Evolutionary conservation across 768 basidiomycete species (phyloP), one percentile per base, ranked within the genome.

Genomic region (Lyophyllum decastes): DNA sequence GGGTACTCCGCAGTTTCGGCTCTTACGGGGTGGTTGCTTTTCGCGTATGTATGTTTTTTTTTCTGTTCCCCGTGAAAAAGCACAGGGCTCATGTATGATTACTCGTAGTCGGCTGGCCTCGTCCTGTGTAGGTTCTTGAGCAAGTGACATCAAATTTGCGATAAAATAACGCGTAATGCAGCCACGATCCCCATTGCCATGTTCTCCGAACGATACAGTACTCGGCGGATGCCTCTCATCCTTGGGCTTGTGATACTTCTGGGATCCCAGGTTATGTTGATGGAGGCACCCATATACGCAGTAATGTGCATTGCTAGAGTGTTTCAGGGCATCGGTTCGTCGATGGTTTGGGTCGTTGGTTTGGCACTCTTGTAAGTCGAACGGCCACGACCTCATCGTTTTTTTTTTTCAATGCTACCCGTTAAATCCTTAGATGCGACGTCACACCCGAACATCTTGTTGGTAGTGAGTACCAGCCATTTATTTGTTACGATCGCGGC

Each of bases 301-400:
- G 68, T 85, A 12, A 85, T 88, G 84, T 79, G 76, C 14, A 30
- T 86, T 35, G 84, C 86, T 8, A 80, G 87, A 30, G 64, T 79
- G n/a, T 48, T 86, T 25, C 86, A 87, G 67, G 86, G 86, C 4
- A 68, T 84, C 10, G 81, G 82, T 16, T 85, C 85, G 0, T 81
- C 85, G 5, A 75, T 85, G 68, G 75, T 88, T 9, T 87, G 85
- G 85, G 77, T 84, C 0, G 81, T 86, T 19, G 86, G 86, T 1
- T 62, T 87, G 30, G 85, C 86, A 24, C 72, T 87, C 26, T 66
- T 87, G 84, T 85, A 64, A 64, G 73, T 12, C 8, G 5, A 2
- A 17, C 38, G 14, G 35, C 16, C 16, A 30, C 8, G n/a, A 5
- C 4, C 22, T 44, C 35, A 21, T n/a, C n/a, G n/a, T 27, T 43